phyloP scores from a whole-genome alignment of 805 yeast genomes.

The Ogataea nitratoaversa region DNA sequence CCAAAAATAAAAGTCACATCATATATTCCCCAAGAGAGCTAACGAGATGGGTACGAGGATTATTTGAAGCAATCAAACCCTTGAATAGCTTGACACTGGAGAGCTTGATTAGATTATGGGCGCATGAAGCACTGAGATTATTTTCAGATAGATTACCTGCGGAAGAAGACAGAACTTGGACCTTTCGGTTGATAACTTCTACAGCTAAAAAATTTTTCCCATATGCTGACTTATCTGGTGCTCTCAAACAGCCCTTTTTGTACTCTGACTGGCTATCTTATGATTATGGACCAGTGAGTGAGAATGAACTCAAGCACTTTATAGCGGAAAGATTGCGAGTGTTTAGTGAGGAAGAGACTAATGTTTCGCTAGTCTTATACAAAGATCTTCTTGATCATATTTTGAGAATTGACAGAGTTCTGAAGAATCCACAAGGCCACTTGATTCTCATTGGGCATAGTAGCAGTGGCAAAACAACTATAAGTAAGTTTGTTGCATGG shows the following conservation, averaged over 20 bases:
- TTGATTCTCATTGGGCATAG: conserved; percentile 79
- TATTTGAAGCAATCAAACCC: conserved; percentile 36
- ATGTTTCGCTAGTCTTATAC: conserved; percentile 55
- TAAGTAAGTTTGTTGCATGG: conserved; percentile 86
- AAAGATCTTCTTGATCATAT: conserved; percentile 72
- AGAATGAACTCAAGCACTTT: conserved; percentile 46
- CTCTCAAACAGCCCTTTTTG: conserved; percentile 50
- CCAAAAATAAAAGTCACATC: conserved; percentile 50
- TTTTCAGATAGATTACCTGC: conserved; percentile 68
- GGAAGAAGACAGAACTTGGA: conserved; percentile 45
- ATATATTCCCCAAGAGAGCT: conserved; percentile 86
- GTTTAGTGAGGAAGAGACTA: conserved; percentile 76
- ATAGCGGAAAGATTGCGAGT: conserved; percentile 59
- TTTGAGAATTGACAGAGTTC: conserved; percentile 73
- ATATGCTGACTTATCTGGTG: conserved; percentile 31
- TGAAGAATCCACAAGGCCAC: conserved; percentile 87
- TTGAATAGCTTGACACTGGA: conserved; percentile 30
- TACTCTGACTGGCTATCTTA: conserved; percentile 74
- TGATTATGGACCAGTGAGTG: conserved; percentile 53
- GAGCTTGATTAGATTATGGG: conserved; percentile 62
- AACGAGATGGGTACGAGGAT: conserved; percentile 83
- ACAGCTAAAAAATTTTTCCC: conserved; percentile 43
- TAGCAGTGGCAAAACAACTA: conserved; percentile 75
- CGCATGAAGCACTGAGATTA: conserved; percentile 74
- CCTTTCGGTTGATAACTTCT: conserved; percentile 34